phyloP scores from a whole-genome alignment of 2,329 filamentous ascomycete genomes.

The Talaromyces sp. region DNA sequence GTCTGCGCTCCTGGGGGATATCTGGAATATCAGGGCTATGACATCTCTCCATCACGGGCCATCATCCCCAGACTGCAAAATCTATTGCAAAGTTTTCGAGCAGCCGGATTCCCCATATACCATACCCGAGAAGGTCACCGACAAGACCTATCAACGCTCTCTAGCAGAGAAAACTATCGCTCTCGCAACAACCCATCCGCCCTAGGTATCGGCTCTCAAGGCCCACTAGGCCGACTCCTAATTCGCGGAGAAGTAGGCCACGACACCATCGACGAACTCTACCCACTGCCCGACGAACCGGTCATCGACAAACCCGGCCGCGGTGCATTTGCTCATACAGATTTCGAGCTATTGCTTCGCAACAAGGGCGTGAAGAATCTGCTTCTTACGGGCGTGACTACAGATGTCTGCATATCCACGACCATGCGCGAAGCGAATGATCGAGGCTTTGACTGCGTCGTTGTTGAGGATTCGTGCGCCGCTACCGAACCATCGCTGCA shows the following conservation, averaged over 20 bases:
- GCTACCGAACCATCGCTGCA: constrained; percentile 43
- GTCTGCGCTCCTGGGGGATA: constrained; percentile 45
- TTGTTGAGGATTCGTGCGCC: constrained; percentile 50
- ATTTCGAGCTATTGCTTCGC: constrained; percentile 51
- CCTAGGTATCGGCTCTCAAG: constrained; percentile 51
- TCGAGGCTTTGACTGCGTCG: constrained; percentile 52
- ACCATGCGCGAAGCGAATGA: constrained; percentile 57
- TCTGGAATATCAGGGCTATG: constrained; percentile 45
- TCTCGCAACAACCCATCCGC: constrained; percentile 51
- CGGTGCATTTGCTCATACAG: constrained; percentile 53
- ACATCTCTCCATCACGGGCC: constrained; percentile 38
- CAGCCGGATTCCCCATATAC: constrained; percentile 41
- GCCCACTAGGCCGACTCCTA: constrained; percentile 56
- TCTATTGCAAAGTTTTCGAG: constrained; percentile 38
- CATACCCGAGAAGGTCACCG: constrained; percentile 49
- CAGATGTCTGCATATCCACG: constrained; percentile 54
- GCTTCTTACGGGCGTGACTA: constrained; percentile 53
- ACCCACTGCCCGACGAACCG: constrained; percentile 46
- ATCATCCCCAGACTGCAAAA: constrained; percentile 42
- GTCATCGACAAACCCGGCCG: constrained; percentile 55
- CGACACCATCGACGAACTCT: constrained; percentile 54
- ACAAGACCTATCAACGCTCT: constrained; percentile 55
- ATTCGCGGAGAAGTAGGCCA: constrained; percentile 57
- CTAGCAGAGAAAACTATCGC: constrained; percentile 52
- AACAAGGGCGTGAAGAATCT: constrained; percentile 52